Base-by-base conservation (phyloP, 83 land plant species). In the Larix sibirica region DNA sequence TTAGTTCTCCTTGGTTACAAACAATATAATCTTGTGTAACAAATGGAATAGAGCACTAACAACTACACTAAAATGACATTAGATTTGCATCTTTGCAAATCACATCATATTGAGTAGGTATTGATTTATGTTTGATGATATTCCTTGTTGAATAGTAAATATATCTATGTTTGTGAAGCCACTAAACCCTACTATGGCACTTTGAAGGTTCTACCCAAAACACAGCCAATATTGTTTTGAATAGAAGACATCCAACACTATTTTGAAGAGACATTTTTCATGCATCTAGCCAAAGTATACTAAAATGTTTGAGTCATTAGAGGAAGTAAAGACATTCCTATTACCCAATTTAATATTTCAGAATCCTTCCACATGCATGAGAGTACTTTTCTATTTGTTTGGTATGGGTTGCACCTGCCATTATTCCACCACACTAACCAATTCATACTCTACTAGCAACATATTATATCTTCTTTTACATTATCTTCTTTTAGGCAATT, bases 371-470 rank as follows among this genome's bases (percentile, higher is more conserved):
- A 47, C 76, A 42, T 3, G 13, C 56, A 71, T n/a, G 42, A 71
- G 50, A 28, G 24, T 54, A 69, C n/a, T 69, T 69, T 6, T 18
- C 2, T 24, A 42, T 21, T 10, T 71, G 56, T 71, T n/a, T 71
- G 4, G 8, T n/a, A 71, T 42, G 42, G 50, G 38, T 2, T 40
- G 50, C 26, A 71, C 0, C 24, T 6, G 85, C 82, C 67, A 84
- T 26, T 88, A 81, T 6, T 84, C 81, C 17, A 62, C 83, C 3
- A 89, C 86, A 81, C 74, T 87, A 14, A 89, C 90, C 70, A 87
- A 62, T 66, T 89, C 90, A 79, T 87, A 89, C 84, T 89, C 90
- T 1, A 89, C 84, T 1, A 86, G 83, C 18, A 86, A 89, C 38
- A 89, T n/a, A 56, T 89, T 89, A 63, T 89, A 5, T 73, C 89